These are phyloP conservation scores for Solanum boliviense DNA, from an alignment of 257 asterid species.

Conservation along the genomic window DNA sequence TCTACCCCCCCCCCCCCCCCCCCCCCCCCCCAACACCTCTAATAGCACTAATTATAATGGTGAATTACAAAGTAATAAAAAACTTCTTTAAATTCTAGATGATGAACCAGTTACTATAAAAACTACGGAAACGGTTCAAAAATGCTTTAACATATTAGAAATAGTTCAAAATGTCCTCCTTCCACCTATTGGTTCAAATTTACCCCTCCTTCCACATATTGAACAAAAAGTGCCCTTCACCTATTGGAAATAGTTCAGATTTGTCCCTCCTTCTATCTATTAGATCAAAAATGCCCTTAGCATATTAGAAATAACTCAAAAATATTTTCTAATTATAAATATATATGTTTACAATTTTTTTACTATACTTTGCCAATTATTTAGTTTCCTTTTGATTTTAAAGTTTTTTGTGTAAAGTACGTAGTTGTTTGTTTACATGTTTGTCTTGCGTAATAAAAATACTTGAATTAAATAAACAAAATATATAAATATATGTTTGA, in stretches of 20 bases:
- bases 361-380: background rate
- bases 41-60: background rate
- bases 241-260: no score
- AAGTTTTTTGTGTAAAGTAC: no score
- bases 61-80: background rate
- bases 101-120: background rate
- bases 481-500: no score
- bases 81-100: no score
- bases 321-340: no score
- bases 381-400: background rate
- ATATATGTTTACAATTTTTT: background rate
- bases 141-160: background rate
- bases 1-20: background rate
- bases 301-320: background rate
- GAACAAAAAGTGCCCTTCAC: no score
- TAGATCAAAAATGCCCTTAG: background rate
- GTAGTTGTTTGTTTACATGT: no score
- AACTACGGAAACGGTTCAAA: no score
- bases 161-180: background rate
- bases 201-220: no score
- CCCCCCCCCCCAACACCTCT: background rate
- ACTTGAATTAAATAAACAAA: no score
- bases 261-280: background rate
- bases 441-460: background rate
- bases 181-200: background rate